Evolutionary conservation across 2,329 filamentous ascomycete species (phyloP).

Genomic region (Dactylellina cionopaga): DNA sequence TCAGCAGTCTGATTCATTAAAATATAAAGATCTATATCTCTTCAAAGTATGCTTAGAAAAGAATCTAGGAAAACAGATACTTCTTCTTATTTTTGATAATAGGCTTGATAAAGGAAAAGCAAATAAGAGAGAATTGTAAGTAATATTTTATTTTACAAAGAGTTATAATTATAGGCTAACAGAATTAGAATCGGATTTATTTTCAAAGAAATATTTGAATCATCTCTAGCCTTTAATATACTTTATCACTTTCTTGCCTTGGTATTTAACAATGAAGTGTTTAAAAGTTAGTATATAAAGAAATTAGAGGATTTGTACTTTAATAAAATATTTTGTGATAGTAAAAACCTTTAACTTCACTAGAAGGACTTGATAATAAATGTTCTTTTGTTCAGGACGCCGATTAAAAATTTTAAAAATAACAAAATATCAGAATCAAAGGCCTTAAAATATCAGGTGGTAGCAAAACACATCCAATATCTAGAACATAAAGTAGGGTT

Average conservation of each 20-base stretch:
- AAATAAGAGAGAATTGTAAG: slow-evolving; percentile 1
- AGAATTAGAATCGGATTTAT: background rate
- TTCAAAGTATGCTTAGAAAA: background rate
- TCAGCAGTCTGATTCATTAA: background rate
- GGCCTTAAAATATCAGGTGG: background rate
- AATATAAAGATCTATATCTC: slow-evolving; percentile 2
- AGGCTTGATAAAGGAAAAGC: slow-evolving; percentile 2
- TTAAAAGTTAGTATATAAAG: slow-evolving; percentile 6
- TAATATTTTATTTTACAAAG: background rate
- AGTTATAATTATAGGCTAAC: background rate
- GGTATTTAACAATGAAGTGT: slow-evolving; percentile 15
- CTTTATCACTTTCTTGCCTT: slow-evolving; percentile 9
- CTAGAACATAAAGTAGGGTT: slow-evolving; percentile 1
- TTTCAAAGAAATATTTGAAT: background rate
- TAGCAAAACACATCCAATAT: background rate
- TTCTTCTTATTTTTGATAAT: background rate
- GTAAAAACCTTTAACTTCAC: background rate
- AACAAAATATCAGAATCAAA: background rate
- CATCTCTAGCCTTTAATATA: background rate
- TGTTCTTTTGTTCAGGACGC: background rate
- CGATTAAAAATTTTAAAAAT: background rate
- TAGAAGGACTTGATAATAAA: slow-evolving; percentile 6
- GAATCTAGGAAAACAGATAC: background rate
- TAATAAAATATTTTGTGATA: background rate
- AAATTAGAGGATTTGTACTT: background rate